Evolutionary conservation across 345 rosid species (phyloP).

Genomic region (Lenwebbia sp.): DNA sequence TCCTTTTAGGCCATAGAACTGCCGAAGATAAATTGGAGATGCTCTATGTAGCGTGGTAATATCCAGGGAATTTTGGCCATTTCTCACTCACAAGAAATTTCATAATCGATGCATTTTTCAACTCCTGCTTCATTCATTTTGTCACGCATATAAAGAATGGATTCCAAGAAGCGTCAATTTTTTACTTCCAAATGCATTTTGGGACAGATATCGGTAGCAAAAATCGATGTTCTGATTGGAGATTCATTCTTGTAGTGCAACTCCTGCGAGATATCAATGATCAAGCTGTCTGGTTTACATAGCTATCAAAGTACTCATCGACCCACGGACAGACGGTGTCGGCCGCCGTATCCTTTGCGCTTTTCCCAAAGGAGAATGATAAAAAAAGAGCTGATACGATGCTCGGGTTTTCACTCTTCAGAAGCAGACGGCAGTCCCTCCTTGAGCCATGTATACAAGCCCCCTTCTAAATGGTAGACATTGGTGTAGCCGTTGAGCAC

Average conservation of each 20-base stretch:
- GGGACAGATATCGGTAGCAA: not conserved
- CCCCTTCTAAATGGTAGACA: constrained; percentile 91
- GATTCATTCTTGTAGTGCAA: not conserved
- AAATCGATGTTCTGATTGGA: not conserved
- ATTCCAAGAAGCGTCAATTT: not conserved
- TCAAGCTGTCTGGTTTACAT: not conserved
- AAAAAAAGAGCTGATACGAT: not conserved
- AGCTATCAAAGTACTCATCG: not conserved
- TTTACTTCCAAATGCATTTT: not conserved
- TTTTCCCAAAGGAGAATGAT: not conserved
- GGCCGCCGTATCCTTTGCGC: not conserved
- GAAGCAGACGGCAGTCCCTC: constrained; percentile 64
- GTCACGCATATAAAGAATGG: not conserved
- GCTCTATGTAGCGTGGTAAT: not conserved
- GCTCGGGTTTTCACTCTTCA: constrained; percentile 20
- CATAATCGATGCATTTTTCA: not conserved
- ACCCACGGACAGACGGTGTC: not conserved
- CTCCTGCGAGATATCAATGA: not conserved
- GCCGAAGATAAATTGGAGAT: not conserved
- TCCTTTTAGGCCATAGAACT: not conserved
- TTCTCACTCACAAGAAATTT: not conserved
- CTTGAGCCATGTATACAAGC: constrained; percentile 73
- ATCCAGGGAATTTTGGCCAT: not conserved
- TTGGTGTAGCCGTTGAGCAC: constrained; percentile 81
- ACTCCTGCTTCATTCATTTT: not conserved